phyloP scores from a whole-genome alignment of 495 filamentous ascomycete genomes.

The Zalerion maritima region DNA sequence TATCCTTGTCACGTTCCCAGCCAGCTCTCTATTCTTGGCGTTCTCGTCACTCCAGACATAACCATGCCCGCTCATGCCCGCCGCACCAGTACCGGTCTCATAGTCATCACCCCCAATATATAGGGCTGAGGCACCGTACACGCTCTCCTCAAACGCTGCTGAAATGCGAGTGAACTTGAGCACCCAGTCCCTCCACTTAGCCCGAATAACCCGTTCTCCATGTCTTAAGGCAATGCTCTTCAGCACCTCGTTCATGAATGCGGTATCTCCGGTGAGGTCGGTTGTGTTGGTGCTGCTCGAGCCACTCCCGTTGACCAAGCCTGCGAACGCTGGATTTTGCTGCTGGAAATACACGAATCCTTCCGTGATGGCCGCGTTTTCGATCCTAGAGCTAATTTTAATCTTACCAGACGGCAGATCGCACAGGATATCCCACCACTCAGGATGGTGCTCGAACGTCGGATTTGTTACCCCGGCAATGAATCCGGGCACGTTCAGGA shows the following conservation, averaged over 20 bases:
- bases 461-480: constrained; percentile 98
- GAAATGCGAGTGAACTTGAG: constrained; percentile 81
- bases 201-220: constrained; percentile 77
- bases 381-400: constrained; percentile 77
- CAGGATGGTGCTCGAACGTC: constrained; percentile 81
- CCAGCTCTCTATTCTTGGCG: constrained; percentile 68
- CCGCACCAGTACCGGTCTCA: constrained; percentile 39
- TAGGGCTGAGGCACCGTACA: constrained; percentile 83
- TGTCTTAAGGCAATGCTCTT: constrained; percentile 71
- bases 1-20: constrained; percentile 77
- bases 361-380: constrained; percentile 61
- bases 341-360: constrained; percentile 76
- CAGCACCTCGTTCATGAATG: constrained; percentile 78
- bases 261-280: constrained; percentile 75
- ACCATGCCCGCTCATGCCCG: constrained; percentile 57
- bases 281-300: constrained; percentile 23
- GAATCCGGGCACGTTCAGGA: constrained; percentile 90
- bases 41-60: constrained; percentile 85
- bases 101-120: constrained; percentile 68
- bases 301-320: constrained; percentile 24
- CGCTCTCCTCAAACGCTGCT: constrained; percentile 86
- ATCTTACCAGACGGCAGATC: constrained; percentile 85
- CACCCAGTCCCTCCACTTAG: constrained; percentile 84
- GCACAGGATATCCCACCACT: constrained; percentile 98
- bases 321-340: constrained; percentile 45